phyloP scores from a whole-genome alignment of 176 grass and related monocot genomes.

The Aegilops longissima region DNA sequence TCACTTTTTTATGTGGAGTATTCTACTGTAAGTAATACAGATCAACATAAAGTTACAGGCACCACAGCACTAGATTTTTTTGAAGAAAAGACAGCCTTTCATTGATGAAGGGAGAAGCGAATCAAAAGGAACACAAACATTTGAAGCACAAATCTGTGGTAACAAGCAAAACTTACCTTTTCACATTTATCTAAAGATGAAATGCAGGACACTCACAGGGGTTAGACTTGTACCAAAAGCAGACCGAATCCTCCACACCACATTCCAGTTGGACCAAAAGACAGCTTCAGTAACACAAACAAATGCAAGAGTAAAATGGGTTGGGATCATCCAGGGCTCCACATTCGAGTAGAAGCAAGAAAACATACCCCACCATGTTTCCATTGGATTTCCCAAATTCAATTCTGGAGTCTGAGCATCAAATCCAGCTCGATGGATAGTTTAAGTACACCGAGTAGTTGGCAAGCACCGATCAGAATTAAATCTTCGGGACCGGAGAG shows the following conservation, averaged over 20 bases:
- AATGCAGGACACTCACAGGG: background rate
- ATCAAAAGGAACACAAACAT: too few species aligned
- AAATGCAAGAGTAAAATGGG: background rate
- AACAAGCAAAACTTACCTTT: background rate
- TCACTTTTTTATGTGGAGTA: background rate
- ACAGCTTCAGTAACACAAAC: background rate
- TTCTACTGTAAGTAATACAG: too few species aligned
- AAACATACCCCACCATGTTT: conserved; percentile 20
- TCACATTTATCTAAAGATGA: background rate
- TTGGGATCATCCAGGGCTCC: background rate
- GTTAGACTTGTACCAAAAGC: background rate
- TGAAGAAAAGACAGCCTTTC: too few species aligned
- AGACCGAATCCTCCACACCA: background rate
- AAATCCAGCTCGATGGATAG: conserved; percentile 25
- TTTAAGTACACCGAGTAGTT: conserved; percentile 38
- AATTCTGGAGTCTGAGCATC: conserved; percentile 1
- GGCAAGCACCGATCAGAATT: conserved; percentile 34
- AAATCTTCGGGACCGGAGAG: background rate
- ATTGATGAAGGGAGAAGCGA: too few species aligned
- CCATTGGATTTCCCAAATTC: background rate
- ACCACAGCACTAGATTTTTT: too few species aligned
- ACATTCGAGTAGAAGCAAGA: conserved; percentile 4
- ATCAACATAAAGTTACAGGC: too few species aligned
- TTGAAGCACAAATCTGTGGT: background rate
- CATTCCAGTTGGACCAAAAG: background rate